phyloP scores from a whole-genome alignment of 2,329 filamentous ascomycete genomes.

The Bretziella fagacearum region DNA sequence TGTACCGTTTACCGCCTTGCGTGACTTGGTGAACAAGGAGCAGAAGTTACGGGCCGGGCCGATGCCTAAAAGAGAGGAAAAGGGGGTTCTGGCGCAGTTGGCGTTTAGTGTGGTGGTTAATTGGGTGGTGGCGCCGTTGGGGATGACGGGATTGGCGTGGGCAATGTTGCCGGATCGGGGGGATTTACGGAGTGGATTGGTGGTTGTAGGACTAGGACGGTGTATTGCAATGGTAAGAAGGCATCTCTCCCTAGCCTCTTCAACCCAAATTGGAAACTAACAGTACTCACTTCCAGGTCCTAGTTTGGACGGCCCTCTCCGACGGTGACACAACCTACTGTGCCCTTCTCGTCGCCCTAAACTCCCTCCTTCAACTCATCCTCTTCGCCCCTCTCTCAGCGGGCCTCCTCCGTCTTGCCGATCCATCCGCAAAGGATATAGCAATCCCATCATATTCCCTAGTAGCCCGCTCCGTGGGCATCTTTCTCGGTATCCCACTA shows the following conservation, averaged over 20 bases:
- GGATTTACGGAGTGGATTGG: conserved; percentile 47
- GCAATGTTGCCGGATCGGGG: conserved; percentile 44
- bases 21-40: background rate
- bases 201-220: conserved; percentile 66
- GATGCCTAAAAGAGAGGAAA: conserved; percentile 20
- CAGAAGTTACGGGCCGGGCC: background rate
- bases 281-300: conserved; percentile 21
- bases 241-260: background rate
- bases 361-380: conserved; percentile 58
- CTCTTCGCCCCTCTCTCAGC: conserved; percentile 54
- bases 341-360: conserved; percentile 60
- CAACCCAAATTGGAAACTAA: background rate
- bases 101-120: conserved; percentile 59
- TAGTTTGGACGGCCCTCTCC: conserved; percentile 55
- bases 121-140: conserved; percentile 65
- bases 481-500: conserved; percentile 73
- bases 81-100: conserved; percentile 60
- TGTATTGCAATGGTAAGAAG: conserved; percentile 69
- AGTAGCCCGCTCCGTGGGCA: conserved; percentile 64
- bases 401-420: conserved; percentile 41
- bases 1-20: conserved; percentile 46
- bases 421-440: conserved; percentile 31
- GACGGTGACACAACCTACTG: conserved; percentile 70
- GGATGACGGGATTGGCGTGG: conserved; percentile 65
- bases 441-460: conserved; percentile 36